A percentile compares a stretch with the other conserved stretches of the same genome.
These are phyloP conservation scores for Camelina neglecta DNA, from an alignment of 345 rosid species.

Conservation along the genomic window DNA sequence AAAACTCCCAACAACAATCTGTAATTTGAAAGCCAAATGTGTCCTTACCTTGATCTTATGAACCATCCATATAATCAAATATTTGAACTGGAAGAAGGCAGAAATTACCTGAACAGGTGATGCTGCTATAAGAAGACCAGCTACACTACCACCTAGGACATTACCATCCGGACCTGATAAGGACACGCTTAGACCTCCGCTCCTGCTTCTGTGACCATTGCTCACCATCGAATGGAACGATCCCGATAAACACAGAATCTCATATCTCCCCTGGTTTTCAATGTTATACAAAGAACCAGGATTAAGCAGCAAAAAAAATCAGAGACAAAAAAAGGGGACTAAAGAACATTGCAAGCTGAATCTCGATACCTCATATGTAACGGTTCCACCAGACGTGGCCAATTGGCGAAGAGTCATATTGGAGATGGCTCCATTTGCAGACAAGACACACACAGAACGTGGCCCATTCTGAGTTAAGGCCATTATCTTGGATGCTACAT, in stretches of 20 bases:
- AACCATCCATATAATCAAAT: not conserved
- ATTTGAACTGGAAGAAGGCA: constrained; percentile 8
- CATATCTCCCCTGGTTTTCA: constrained; percentile 70
- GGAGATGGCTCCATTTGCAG: constrained; percentile 89
- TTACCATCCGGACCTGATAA: constrained; percentile 85
- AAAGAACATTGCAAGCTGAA: not conserved
- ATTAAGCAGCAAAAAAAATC: constrained; percentile 21
- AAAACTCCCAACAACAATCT: constrained; percentile 79
- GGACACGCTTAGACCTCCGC: constrained; percentile 76
- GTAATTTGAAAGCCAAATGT: constrained; percentile 26
- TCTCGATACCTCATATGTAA: constrained; percentile 75
- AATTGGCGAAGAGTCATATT: constrained; percentile 78
- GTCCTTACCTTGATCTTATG: not conserved
- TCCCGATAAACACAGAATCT: constrained; percentile 84
- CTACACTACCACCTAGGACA: constrained; percentile 90
- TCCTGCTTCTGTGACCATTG: constrained; percentile 56
- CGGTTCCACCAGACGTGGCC: constrained; percentile 66
- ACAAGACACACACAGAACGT: constrained; percentile 77
- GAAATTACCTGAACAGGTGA: constrained; percentile 74
- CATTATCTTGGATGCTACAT: constrained; percentile 75
- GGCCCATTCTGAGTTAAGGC: constrained; percentile 77
- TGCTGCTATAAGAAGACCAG: constrained; percentile 88
- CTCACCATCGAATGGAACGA: constrained; percentile 57
- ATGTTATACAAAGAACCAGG: not conserved
- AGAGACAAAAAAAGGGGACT: not conserved